A percentile compares a stretch with the other conserved stretches of the same genome.
Evolutionary conservation across 208 protist genomes (phyloP).

Genomic region (Trypanosoma avium): DNA sequence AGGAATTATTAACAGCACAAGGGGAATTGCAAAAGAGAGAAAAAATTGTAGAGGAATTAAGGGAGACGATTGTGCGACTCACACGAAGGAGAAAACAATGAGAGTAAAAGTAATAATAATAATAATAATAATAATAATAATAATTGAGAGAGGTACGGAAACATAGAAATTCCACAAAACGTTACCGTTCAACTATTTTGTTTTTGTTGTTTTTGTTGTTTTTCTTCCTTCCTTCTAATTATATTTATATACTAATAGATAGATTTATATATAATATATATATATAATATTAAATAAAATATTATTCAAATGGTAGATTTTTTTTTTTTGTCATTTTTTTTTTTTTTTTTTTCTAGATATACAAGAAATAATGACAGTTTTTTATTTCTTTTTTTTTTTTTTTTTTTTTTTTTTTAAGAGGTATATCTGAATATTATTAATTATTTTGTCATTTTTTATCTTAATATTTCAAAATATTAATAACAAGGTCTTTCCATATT

Average conservation of each 20-base stretch:
- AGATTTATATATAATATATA: too few relatives aligned
- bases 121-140: neutral
- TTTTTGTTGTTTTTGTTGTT: constrained; percentile 13
- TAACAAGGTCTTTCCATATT: too few relatives aligned
- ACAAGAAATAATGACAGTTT: too few relatives aligned
- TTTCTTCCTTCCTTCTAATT: too few relatives aligned
- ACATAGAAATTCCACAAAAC: neutral
- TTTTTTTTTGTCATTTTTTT: neutral
- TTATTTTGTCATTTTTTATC: too few relatives aligned
- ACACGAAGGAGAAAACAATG: constrained; percentile 20
- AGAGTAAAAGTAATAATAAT: neutral
- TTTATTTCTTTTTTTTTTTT: neutral
- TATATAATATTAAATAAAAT: neutral
- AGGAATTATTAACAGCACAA: constrained; percentile 26
- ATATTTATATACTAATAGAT: too few relatives aligned
- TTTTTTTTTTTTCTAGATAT: constrained; percentile 22
- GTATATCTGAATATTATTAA: too few relatives aligned
- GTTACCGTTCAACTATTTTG: neutral
- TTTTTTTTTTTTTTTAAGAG: neutral
- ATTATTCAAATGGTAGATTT: neutral
- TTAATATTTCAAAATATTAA: too few relatives aligned
- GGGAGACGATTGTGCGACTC: constrained; percentile 37
- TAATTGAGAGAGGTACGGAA: too few relatives aligned
- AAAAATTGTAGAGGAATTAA: constrained; percentile 35
- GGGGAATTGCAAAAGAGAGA: constrained; percentile 39